Conservation (phyloP, 2,329 filamentous ascomycete species). For the Aspergillus fischeri region DNA sequence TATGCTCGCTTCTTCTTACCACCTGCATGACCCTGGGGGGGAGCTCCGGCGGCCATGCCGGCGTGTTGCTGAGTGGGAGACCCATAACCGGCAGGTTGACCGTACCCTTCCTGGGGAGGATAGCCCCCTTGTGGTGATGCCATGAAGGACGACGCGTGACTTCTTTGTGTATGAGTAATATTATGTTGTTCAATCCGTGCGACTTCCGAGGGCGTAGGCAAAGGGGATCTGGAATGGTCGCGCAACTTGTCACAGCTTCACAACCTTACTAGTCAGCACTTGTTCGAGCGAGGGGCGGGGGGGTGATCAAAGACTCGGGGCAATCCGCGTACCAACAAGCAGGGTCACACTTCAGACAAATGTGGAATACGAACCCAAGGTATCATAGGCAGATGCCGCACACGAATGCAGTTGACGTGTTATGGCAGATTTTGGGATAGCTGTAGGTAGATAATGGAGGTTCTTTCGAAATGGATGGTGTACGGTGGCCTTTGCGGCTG, state of each 20-base stretch:
- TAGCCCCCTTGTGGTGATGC: constrained; percentile 51
- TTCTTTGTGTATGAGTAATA: neutral
- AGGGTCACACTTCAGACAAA: neutral
- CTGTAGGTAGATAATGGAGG: constrained; percentile 10
- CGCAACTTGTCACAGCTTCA: constrained; percentile 18
- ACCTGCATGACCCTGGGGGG: constrained; percentile 32
- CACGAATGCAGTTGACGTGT: constrained; percentile 11
- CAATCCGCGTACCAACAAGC: constrained; percentile 17
- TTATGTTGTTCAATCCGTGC: neutral
- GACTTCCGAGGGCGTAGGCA: neutral
- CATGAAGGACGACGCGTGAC: constrained; percentile 32
- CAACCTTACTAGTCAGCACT: constrained; percentile 20
- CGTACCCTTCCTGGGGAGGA: constrained; percentile 49
- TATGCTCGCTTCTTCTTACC: constrained; percentile 83
- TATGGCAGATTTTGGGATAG: constrained; percentile 6
- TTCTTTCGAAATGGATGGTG: constrained; percentile 18
- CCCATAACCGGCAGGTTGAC: constrained; percentile 37
- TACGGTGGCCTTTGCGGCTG: constrained; percentile 37
- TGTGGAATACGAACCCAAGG: neutral
- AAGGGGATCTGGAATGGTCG: constrained; percentile 2
- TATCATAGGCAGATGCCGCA: constrained; percentile 9
- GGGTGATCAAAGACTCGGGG: constrained; percentile 8
- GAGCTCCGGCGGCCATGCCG: constrained; percentile 26
- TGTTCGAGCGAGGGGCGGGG: constrained; percentile 6
- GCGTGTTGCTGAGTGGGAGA: constrained; percentile 35